Evolutionary conservation across 2,329 filamentous ascomycete genomes (phyloP), one percentile per base, ranked within the genome.

Genomic region (Xylaria sp.): DNA sequence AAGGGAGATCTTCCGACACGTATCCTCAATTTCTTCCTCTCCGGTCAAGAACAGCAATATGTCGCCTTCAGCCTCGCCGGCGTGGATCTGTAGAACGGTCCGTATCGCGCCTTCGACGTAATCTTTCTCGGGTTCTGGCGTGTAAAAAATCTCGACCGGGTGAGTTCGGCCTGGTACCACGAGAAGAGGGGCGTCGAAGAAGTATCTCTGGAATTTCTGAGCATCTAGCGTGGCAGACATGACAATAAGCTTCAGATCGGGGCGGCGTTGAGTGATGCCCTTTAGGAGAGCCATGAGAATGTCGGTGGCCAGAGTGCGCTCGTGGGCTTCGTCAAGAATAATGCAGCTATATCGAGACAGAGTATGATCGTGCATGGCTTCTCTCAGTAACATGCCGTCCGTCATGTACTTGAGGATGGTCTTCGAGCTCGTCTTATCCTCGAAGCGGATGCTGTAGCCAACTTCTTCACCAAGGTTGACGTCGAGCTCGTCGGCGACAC

Each of bases 371-470:
- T 97, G 90, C 90, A 99, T 97, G 64, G 96, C 94, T 81, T 99
- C 96, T 76, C 96, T 86, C 76, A 98, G 86, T 75, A 99, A 89
- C 91, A 99, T 98, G 88, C 96, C 96, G 77, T 99, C 96, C 50
- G 96, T 99, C 96, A 99, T 99, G 85, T 99, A 99, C 84, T 99
- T 99, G 78, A 99, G 88, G 68, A 96, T 88, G 1, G 96, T 99
- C 80, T 92, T 94, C 65, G 89, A 88, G 57, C 92, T 88, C 0
- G 96, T 98, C 83, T 90, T 92, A 79, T 99, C 96, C 81, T 99
- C 96, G 80, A 99, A 99, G 85, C 96, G 93, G 79, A 99, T 98
- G 79, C 93, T 98, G 84, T 98, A 99, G 80, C 96, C 96, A 62
- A 99, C 94, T 81, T 98, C 95, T 72, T 97, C 90, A 66, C 96